A percentile compares a stretch with the other conserved stretches of the same genome.
phyloP scores from a whole-genome alignment of 1,284 basidiomycete genomes.

The Pseudozyma sp. region DNA sequence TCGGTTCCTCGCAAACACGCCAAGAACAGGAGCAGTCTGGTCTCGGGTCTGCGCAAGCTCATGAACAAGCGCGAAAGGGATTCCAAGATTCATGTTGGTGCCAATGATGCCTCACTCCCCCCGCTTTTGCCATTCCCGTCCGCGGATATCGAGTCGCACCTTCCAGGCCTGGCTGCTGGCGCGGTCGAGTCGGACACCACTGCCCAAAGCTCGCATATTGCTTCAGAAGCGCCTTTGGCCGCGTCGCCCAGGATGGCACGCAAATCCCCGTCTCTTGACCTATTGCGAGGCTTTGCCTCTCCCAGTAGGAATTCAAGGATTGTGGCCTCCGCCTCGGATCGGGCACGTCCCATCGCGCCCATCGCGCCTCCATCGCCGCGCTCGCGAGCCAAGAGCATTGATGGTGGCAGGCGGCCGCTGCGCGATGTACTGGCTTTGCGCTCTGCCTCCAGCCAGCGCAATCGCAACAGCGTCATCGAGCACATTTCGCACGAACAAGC shows the following conservation, averaged over 20 bases:
- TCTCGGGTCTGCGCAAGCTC: constrained; percentile 39
- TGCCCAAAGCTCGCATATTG: background rate
- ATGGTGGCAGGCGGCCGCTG: constrained; percentile 22
- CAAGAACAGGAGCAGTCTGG: constrained; percentile 42
- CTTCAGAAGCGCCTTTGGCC: background rate
- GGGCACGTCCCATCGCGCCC: too few species aligned
- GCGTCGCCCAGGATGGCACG: background rate
- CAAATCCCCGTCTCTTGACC: constrained; percentile 4
- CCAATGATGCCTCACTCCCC: background rate
- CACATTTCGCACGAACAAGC: constrained; percentile 43
- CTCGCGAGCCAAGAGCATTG: constrained; percentile 36
- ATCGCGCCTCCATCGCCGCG: constrained; percentile 13
- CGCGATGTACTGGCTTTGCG: constrained; percentile 27
- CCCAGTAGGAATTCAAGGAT: too few species aligned
- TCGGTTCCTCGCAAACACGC: constrained; percentile 27
- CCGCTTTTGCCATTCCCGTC: background rate
- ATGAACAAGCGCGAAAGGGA: constrained; percentile 38
- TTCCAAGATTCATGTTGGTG: background rate
- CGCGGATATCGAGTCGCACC: background rate
- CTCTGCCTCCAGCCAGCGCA: constrained; percentile 3
- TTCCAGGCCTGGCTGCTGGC: background rate
- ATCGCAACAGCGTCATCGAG: constrained; percentile 36
- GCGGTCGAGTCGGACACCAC: background rate
- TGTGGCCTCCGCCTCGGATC: too few species aligned
- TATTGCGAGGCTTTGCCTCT: constrained; percentile 11